Percentiles rank a stretch among this genome's conserved stretches.
phyloP scores from a whole-genome alignment of 805 yeast genomes.

The Zygosaccharomyces lentus region DNA sequence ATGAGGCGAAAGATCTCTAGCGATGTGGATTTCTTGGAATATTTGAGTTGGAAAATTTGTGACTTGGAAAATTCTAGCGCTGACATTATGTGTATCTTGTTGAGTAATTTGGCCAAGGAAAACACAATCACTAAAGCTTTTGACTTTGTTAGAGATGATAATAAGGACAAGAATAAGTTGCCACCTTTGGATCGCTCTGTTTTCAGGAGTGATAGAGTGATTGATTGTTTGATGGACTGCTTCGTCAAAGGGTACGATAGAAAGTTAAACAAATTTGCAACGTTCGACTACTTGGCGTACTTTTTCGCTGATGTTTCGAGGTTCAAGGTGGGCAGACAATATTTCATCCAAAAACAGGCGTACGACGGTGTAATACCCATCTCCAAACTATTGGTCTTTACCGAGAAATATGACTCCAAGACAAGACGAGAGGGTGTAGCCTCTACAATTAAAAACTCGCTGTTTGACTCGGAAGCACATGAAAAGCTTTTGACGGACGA shows the following conservation, averaged over 20 bases:
- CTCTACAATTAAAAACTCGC: slow-evolving; percentile 82
- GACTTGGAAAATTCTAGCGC: slow-evolving; percentile 60
- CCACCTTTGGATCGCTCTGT: slow-evolving; percentile 40
- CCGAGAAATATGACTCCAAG: slow-evolving; percentile 72
- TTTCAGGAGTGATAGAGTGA: slow-evolving; percentile 54
- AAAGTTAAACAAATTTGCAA: slow-evolving; percentile 63
- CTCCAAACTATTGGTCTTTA: slow-evolving; percentile 75
- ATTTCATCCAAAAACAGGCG: slow-evolving; percentile 65
- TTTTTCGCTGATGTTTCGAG: slow-evolving; percentile 90
- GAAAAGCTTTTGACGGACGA: slow-evolving; percentile 53
- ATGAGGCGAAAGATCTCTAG: slow-evolving; percentile 63
- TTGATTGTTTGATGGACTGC: slow-evolving; percentile 83
- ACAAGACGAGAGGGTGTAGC: slow-evolving; percentile 90
- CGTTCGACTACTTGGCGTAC: slow-evolving; percentile 77
- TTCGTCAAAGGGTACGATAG: slow-evolving; percentile 82
- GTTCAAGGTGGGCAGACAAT: slow-evolving; percentile 65
- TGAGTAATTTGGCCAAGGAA: slow-evolving; percentile 81
- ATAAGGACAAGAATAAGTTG: slow-evolving; percentile 13
- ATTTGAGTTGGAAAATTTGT: slow-evolving; percentile 46
- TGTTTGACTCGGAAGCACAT: slow-evolving; percentile 76
- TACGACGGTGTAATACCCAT: slow-evolving; percentile 77
- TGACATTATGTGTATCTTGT: slow-evolving; percentile 76
- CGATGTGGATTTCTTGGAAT: slow-evolving; percentile 54
- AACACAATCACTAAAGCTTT: slow-evolving; percentile 57
- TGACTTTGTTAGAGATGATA: slow-evolving; percentile 31